Conservation (phyloP, 1,139 yeast genomes). For the Eremothecium coryli region DNA sequence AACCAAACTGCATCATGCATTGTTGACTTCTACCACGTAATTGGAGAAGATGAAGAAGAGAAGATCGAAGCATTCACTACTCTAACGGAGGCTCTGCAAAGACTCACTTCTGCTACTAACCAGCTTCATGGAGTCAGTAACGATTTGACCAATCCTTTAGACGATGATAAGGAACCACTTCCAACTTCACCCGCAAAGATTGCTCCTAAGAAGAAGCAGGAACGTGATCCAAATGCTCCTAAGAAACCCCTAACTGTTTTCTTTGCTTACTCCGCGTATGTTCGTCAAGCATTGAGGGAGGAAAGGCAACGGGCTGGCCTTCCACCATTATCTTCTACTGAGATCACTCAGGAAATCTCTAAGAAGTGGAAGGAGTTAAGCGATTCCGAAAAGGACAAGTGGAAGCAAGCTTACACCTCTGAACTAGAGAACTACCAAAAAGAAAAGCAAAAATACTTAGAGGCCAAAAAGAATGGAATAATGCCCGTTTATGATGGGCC, state of each 20-base stretch:
- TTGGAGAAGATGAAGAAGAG: constrained; percentile 33
- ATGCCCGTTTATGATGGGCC: constrained; percentile 30
- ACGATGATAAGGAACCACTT: constrained; percentile 18
- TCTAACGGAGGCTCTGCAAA: constrained; percentile 30
- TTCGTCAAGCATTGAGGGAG: constrained; percentile 54
- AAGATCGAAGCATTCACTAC: constrained; percentile 30
- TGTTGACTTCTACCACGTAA: constrained; percentile 58
- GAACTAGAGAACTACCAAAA: constrained; percentile 56
- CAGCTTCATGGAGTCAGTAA: constrained; percentile 25
- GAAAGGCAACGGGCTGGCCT: constrained; percentile 53
- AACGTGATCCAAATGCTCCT: constrained; percentile 49
- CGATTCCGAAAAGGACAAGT: constrained; percentile 58
- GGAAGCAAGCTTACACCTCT: constrained; percentile 65
- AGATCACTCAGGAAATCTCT: constrained; percentile 69
- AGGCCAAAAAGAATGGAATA: constrained; percentile 40
- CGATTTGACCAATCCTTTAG: constrained; percentile 29
- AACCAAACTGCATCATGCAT: constrained; percentile 72
- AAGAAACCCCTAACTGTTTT: constrained; percentile 63
- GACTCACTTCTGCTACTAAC: constrained; percentile 28
- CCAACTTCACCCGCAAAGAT: constrained; percentile 15
- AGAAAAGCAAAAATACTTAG: constrained; percentile 55
- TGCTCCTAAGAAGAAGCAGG: constrained; percentile 38
- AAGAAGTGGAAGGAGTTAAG: constrained; percentile 66
- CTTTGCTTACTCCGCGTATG: constrained; percentile 64
- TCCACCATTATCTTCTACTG: constrained; percentile 60